These are phyloP conservation scores for Viola odorata DNA, from an alignment of 345 rosid genomes.

Conservation along the genomic window DNA sequence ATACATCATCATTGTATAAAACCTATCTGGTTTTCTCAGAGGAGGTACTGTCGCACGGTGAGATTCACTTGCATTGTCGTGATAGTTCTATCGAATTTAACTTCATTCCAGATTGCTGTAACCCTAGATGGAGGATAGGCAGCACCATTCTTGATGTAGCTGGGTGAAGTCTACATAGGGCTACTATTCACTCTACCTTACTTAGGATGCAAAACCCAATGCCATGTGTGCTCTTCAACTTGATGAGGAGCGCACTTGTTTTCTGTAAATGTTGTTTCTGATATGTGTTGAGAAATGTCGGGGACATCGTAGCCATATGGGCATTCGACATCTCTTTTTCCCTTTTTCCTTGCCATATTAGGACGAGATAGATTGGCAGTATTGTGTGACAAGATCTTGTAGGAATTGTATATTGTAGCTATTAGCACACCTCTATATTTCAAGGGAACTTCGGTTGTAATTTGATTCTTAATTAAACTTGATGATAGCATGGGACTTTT, in stretches of 20 bases:
- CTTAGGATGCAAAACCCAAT: background rate
- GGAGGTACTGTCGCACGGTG: background rate
- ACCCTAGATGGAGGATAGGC: background rate
- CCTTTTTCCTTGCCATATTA: too few relatives aligned
- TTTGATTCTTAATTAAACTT: too few relatives aligned
- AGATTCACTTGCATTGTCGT: slow-evolving; percentile 2
- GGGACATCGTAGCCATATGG: background rate
- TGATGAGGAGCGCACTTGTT: background rate
- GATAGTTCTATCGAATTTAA: background rate
- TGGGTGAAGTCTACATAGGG: background rate
- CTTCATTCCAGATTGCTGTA: background rate
- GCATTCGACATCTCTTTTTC: background rate
- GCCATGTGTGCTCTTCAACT: background rate
- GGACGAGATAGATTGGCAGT: too few relatives aligned
- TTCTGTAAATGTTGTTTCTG: background rate
- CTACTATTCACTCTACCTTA: background rate
- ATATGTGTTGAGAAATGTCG: background rate
- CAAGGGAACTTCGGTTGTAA: too few relatives aligned
- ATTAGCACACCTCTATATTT: too few relatives aligned
- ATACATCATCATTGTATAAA: slow-evolving; percentile 6
- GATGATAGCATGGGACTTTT: too few relatives aligned
- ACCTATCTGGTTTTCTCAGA: slow-evolving; percentile 15
- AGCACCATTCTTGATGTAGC: background rate
- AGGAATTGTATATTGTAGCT: too few relatives aligned
- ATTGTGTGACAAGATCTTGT: too few relatives aligned